phyloP scores from a whole-genome alignment of 164 flowering plant species.

The Magnolia changhungtana region DNA sequence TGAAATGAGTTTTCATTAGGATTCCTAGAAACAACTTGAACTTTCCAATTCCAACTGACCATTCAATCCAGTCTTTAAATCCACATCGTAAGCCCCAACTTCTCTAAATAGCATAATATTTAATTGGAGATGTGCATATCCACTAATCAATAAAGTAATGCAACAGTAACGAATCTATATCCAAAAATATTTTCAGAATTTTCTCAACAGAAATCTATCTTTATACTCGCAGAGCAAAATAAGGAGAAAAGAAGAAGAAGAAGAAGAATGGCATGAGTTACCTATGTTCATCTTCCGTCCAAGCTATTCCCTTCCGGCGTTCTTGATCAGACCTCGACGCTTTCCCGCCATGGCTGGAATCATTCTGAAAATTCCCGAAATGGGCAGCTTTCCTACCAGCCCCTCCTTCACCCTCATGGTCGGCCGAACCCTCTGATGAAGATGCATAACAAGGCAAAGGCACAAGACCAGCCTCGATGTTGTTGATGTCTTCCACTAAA shows the following conservation, averaged over 20 bases:
- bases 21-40: not conserved
- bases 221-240: not conserved
- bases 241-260: not conserved
- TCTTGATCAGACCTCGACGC: constrained; percentile 76
- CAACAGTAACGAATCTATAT: constrained; percentile 17
- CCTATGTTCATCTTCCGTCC: constrained; percentile 99
- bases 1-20: not conserved
- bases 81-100: constrained; percentile 1
- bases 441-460: constrained; percentile 67
- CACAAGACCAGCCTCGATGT: constrained; percentile 75
- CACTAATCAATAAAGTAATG: constrained; percentile 24
- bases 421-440: constrained; percentile 51
- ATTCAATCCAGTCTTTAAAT: constrained; percentile 1
- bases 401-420: constrained; percentile 55
- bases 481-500: constrained; percentile 64
- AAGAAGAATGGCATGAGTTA: constrained; percentile 20
- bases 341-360: constrained; percentile 60
- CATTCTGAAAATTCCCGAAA: constrained; percentile 39
- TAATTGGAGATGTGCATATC: constrained; percentile 14
- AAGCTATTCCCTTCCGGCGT: constrained; percentile 90
- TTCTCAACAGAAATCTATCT: not conserved
- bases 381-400: constrained; percentile 51
- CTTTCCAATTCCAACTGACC: constrained; percentile 5
- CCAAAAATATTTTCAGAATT: constrained; percentile 10
- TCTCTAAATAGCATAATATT: constrained; percentile 5